Base-by-base conservation (phyloP, 331 rosid species). In the Stylosanthes scabra region DNA sequence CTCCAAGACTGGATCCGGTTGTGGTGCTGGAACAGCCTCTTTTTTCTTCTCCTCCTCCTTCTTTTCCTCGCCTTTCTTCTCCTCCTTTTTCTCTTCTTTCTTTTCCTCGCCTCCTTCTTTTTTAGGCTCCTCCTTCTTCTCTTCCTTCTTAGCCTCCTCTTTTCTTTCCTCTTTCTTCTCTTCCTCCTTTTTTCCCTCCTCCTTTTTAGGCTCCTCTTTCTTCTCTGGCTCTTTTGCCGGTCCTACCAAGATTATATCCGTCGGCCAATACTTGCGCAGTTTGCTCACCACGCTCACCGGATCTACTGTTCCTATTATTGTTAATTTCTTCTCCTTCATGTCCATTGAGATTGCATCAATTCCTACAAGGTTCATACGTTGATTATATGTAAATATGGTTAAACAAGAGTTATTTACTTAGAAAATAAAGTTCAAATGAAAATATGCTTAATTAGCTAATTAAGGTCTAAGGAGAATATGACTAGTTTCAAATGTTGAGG, bases 321-420 rank as follows among this genome's bases (percentile, higher is more conserved):
- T 95, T 57, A 95, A 63, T 49, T 87, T 90, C 89, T 75, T 83
- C 78, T 75, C 97, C 83, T 91, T 95, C 99, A 95, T 95, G 76
- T 95, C 91, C 97, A 95, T 88, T 5, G 97, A 68, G 34, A 95
- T 88, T 0, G 88, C 90, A 85, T 95, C 97, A 72, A 95, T 95
- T 67, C 99, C 99, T 95, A 15, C 70, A 82, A 15, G 6, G 40
- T 74, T 61, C 61, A 9, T 51, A 42, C 0, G 42, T 55, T 27
- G 34, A 34, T 34, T 6, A 34, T n/a, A n/a, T 34, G 39, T 20
- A 34, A 3, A 6, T 34, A 34, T 34, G 39, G 39, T 34, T 34
- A 34, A 34, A 11, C 5, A 50, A 54, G 40, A 52, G 47, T 40
- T 20, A 41, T 71, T 66, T 28, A 11, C 20, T 62, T 9, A 16